These are phyloP conservation scores for Bertia moriformis DNA, from an alignment of 2,329 filamentous ascomycete genomes.

Conservation along the genomic window DNA sequence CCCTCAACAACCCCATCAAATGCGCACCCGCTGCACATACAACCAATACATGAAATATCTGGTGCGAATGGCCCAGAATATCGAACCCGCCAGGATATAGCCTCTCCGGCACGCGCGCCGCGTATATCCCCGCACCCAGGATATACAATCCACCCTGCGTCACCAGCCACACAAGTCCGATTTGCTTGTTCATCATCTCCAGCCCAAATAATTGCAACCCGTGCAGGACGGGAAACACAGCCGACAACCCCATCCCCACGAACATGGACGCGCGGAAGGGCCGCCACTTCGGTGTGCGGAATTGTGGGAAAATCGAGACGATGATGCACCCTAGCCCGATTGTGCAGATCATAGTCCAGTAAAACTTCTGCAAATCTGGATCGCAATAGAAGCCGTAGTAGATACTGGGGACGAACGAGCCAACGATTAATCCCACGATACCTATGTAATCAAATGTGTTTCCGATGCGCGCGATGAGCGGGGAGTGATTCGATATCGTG, in stretches of 20 bases:
- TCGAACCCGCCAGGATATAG: slow-evolving; percentile 8
- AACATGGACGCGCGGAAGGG: slow-evolving; percentile 53
- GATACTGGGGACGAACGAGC: slow-evolving; percentile 50
- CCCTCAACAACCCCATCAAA: slow-evolving; percentile 5
- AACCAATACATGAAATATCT: slow-evolving; percentile 10
- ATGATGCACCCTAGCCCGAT: slow-evolving; percentile 38
- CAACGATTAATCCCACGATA: slow-evolving; percentile 54
- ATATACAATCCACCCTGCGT: slow-evolving; percentile 7
- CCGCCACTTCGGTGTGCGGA: slow-evolving; percentile 46
- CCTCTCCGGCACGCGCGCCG: slow-evolving; percentile 6
- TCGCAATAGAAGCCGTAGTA: slow-evolving; percentile 47
- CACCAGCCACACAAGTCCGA: slow-evolving; percentile 8
- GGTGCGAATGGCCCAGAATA: slow-evolving; percentile 7
- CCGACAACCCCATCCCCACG: slow-evolving; percentile 51
- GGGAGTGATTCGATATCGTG: slow-evolving; percentile 52
- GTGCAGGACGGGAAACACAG: slow-evolving; percentile 46
- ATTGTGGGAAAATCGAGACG: slow-evolving; percentile 39
- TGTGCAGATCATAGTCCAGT: slow-evolving; percentile 45
- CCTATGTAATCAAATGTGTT: slow-evolving; percentile 58
- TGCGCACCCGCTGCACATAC: slow-evolving; percentile 5
- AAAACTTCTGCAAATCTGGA: slow-evolving; percentile 32
- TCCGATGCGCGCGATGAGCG: slow-evolving; percentile 40
- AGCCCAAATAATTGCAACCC: slow-evolving; percentile 30
- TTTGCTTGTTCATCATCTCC: slow-evolving; percentile 5
- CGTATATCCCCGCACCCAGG: slow-evolving; percentile 2